Base-by-base conservation (phyloP, 805 yeast genomes). In the Nakazawaea pomicola region DNA sequence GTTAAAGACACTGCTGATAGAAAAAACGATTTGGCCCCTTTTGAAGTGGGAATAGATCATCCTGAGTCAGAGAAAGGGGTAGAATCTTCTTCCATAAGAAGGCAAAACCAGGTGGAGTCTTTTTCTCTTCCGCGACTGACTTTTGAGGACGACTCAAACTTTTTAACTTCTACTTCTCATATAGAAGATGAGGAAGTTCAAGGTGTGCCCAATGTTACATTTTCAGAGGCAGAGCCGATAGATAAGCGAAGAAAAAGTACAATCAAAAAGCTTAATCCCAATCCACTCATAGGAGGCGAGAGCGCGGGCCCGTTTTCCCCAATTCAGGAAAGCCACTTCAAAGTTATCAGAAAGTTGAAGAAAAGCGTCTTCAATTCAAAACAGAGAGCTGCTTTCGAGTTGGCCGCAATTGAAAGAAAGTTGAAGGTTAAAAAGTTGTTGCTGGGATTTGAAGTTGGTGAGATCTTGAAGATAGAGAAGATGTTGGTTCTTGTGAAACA, bases 401-500 rank as follows among this genome's bases (percentile, higher is more conserved):
- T 48, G 10, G 38, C 41, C 11, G 48, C 45, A 20, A 35, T 46
- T 11, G 56, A 52, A 44, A 53, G 47, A 42, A 49, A 45, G 38
- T 41, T 48, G 28, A 46, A 48, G 27, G 44, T 56, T 29, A 50
- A 50, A 41, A 51, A 49, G 39, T 37, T 65, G 41, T 57, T 68
- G 33, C 53, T 54, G 20, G 51, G 50, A 10, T 70, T 64, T 45
- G 48, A 62, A 14, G 63, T 61, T 1, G 95, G 95, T 3, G 82
- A 81, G 40, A 70, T 86, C 11, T 63, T 89, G 4, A 73, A 77
- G 44, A 61, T 74, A 46, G 90, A 83, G 44, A 78, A 73, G 51
- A 78, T 85, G 77, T 62, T 90, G 15, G 86, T 86, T 0, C 62
- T 79, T 61, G 71, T 79, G 14, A 80, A 78, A 52, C 44, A 53